A percentile compares a stretch with the other conserved stretches of the same genome.
Conservation (phyloP, 495 filamentous ascomycete genomes). For the Trypethelium eluteriae region DNA sequence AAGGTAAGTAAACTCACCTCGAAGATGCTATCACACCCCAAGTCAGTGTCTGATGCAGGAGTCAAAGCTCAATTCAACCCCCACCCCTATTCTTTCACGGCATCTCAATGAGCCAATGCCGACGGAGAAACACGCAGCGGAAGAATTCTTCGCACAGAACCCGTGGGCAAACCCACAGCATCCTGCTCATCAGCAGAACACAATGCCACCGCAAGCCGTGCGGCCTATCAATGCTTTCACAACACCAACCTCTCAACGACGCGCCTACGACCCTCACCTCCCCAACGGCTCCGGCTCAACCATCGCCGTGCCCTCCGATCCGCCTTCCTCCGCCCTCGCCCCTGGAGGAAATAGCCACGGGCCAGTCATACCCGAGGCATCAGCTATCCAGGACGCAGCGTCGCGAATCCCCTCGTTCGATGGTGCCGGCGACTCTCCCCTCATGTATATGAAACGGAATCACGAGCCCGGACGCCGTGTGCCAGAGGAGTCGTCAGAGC, state of each 20-base stretch:
- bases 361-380: neutral
- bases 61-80: constrained; percentile 14
- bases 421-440: neutral
- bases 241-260: constrained; percentile 48
- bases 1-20: constrained; percentile 55
- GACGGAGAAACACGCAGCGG: constrained; percentile 52
- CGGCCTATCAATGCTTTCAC: constrained; percentile 36
- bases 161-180: constrained; percentile 87
- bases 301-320: constrained; percentile 41
- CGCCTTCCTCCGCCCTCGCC: constrained; percentile 41
- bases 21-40: constrained; percentile 1
- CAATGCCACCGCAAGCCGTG: constrained; percentile 18
- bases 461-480: neutral
- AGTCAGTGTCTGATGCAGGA: constrained; percentile 12
- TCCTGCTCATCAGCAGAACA: constrained; percentile 51
- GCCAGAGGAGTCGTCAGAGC: neutral
- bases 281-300: constrained; percentile 52
- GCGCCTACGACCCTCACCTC: constrained; percentile 45
- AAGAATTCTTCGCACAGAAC: constrained; percentile 73
- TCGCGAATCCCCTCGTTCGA: neutral
- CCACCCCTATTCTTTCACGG: constrained; percentile 13
- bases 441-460: neutral
- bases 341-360: neutral
- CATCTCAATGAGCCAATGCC: constrained; percentile 33
- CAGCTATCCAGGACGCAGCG: neutral